Evolutionary conservation across 305 asterid species (phyloP).

Genomic region (Ilex paraguariensis): DNA sequence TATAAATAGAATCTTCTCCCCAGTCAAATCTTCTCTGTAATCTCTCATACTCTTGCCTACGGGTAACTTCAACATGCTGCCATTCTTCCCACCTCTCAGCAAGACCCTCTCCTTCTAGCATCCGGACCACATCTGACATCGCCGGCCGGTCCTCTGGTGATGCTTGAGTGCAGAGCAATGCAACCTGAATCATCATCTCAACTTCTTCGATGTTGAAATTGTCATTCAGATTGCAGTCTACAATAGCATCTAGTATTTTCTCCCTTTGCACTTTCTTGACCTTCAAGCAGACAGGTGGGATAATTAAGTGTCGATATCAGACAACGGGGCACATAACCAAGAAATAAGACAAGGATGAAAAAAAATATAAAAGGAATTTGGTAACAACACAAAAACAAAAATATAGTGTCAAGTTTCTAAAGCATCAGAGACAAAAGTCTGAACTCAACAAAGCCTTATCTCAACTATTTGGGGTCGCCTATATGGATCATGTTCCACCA

Average conservation of each 20-base stretch:
- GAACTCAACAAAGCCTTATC: too few species aligned
- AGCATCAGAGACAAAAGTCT: too few species aligned
- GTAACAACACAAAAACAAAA: too few species aligned
- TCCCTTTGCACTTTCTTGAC: slow-evolving; percentile 79
- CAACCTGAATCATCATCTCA: slow-evolving; percentile 95
- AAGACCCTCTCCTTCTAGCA: slow-evolving; percentile 95
- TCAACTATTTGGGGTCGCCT: too few species aligned
- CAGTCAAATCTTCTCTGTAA: slow-evolving; percentile 70
- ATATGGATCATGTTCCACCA: too few species aligned
- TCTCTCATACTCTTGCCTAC: slow-evolving; percentile 73
- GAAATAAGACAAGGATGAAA: background rate
- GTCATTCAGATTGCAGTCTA: slow-evolving; percentile 54
- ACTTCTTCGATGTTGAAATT: slow-evolving; percentile 63
- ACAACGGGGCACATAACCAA: background rate
- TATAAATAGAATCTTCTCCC: slow-evolving; percentile 69
- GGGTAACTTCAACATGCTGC: slow-evolving; percentile 74
- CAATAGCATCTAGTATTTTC: slow-evolving; percentile 60
- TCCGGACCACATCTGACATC: slow-evolving; percentile 84
- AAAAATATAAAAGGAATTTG: too few species aligned
- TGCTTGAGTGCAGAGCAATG: slow-evolving; percentile 72
- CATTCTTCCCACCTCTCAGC: slow-evolving; percentile 94
- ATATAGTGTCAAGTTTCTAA: too few species aligned
- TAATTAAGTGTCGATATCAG: background rate
- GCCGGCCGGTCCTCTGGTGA: slow-evolving; percentile 92
- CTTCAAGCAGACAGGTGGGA: slow-evolving; percentile 22